These are phyloP conservation scores for Talaromyces sp. DNA, from an alignment of 2,329 filamentous ascomycete species.

Conservation along the genomic window DNA sequence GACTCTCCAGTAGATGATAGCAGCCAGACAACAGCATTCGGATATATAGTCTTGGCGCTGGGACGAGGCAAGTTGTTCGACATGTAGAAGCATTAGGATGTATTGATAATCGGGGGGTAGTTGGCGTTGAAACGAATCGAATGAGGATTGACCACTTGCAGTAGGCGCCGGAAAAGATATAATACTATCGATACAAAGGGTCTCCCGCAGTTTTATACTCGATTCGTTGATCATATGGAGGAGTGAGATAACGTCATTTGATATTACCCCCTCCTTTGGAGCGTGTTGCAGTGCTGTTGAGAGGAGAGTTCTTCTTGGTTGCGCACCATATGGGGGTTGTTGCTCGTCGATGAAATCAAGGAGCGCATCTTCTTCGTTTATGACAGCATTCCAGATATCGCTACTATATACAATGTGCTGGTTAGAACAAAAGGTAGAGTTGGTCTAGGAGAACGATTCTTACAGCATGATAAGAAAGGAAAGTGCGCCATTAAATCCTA, in stretches of 20 bases:
- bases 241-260: background rate
- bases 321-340: background rate
- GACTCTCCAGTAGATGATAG: constrained; percentile 3
- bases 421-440: background rate
- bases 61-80: background rate
- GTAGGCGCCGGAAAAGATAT: background rate
- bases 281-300: constrained; percentile 1
- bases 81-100: background rate
- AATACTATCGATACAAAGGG: background rate
- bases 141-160: background rate
- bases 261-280: background rate
- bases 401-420: background rate
- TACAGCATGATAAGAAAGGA: background rate
- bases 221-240: constrained; percentile 1
- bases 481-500: background rate
- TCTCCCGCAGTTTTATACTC: background rate
- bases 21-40: constrained; percentile 4
- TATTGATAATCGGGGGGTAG: background rate
- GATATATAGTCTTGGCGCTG: constrained; percentile 5
- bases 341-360: constrained; percentile 1
- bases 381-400: constrained; percentile 5
- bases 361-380: constrained; percentile 1
- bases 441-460: background rate
- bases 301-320: constrained; percentile 3
- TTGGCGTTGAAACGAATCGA: background rate